phyloP scores from a whole-genome alignment of 257 asterid genomes.

The Plectranthus barbatus region DNA sequence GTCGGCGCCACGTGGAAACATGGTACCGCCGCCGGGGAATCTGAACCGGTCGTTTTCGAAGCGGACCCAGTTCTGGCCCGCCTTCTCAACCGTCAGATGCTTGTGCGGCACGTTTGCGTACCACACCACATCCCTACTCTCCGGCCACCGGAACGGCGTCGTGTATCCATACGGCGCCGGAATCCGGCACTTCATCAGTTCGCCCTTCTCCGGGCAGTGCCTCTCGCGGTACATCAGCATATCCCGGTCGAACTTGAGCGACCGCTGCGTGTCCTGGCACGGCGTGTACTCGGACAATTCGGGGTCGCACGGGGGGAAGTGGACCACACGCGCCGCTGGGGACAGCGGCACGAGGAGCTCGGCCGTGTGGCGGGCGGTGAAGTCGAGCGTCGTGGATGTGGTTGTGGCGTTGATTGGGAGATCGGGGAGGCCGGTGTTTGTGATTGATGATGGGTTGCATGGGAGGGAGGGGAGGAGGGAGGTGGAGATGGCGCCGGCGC shows the following conservation, averaged over 20 bases:
- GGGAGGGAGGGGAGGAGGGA: slow-evolving; percentile 25
- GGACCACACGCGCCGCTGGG: slow-evolving; percentile 37
- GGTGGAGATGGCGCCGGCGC: slow-evolving; percentile 25
- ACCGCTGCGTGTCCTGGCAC: slow-evolving; percentile 60
- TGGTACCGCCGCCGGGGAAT: slow-evolving; percentile 96
- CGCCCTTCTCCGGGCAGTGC: slow-evolving; percentile 71
- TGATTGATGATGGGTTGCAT: slow-evolving; percentile 26
- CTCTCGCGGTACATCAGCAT: slow-evolving; percentile 65
- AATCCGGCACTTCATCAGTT: slow-evolving; percentile 53
- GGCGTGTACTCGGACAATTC: slow-evolving; percentile 81
- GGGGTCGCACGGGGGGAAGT: slow-evolving; percentile 47
- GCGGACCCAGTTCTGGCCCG: slow-evolving; percentile 95
- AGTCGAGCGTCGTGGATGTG: slow-evolving; percentile 41
- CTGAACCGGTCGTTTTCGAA: slow-evolving; percentile 70
- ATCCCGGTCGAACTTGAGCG: slow-evolving; percentile 48
- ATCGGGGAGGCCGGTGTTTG: not conserved
- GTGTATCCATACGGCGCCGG: slow-evolving; percentile 80
- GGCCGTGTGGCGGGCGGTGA: slow-evolving; percentile 60
- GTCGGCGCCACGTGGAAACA: slow-evolving; percentile 94
- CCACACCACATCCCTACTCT: slow-evolving; percentile 76
- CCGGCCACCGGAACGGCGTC: slow-evolving; percentile 85
- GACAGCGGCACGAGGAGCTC: slow-evolving; percentile 32
- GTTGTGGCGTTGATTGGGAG: not conserved
- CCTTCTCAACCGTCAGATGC: slow-evolving; percentile 90
- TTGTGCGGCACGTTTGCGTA: slow-evolving; percentile 94